Base-by-base conservation (phyloP, 805 yeast genomes). In the Starmerella etchellsii region DNA sequence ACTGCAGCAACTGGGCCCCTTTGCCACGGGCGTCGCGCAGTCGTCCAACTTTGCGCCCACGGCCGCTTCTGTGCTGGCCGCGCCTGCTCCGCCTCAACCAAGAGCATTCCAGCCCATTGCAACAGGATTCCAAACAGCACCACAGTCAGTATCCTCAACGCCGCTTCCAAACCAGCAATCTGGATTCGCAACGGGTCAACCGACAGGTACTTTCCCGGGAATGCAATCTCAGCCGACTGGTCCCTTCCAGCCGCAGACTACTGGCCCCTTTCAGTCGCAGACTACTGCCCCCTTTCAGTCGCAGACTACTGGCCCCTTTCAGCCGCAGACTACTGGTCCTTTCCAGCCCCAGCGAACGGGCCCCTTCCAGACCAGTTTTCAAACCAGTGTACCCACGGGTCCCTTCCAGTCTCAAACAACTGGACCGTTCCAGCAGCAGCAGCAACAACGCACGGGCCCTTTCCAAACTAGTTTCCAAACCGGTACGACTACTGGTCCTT, bases 21-120 rank as follows among this genome's bases (percentile, higher is more conserved):
- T 64, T 42, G 62, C 63, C 1, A 63, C 68, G 8, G 63, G 65
- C 3, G 59, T 57, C 25, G 61, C 63, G 3, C 59, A 47, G 39
- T 64, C 59, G 39, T 59, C 65, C 21, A 20, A 46, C 16, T 43
- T 41, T 21, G 70, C 74, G 5, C 57, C 64, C 43, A 41, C 57
- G 16, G 49, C 51, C 8, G 47, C 52, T 3, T 23, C 47, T 5
- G 39, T 47, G 14, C 34, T 42, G 6, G 47, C 46, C 2, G 49
- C 52, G 18, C 42, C 48, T 26, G 38, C 40, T 10, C 50, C 65
- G 31, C 62, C 70, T 14, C 61, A 59, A 24, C 69, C 69, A 39
- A 42, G 49, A 2, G 42, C 39, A 19, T 27, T 39, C 36, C 43
- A 32, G 38, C 42, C 36, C n/a, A 7, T 19, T 18, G 9, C 40